Base-by-base conservation (phyloP, 2,329 filamentous ascomycete species). In the Clarireedia sp. region DNA sequence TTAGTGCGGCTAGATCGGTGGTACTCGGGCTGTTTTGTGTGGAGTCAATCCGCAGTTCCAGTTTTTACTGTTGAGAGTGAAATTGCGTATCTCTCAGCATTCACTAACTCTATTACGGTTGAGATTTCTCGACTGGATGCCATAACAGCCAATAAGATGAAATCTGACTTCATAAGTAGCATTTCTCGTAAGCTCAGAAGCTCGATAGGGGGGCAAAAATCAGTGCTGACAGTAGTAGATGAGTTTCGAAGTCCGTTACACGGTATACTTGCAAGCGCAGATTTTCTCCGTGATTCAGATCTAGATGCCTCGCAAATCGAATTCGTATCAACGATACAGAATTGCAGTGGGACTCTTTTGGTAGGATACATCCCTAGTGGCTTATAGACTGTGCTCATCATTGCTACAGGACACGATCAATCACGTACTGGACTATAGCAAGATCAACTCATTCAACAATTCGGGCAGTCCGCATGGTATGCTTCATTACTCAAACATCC, bases 181-280 rank as follows among this genome's bases (percentile, higher is more conserved):
- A 74, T 84, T 4, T 54, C 51, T n/a, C 51, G 51, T 54, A 21
- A 54, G 51, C 14, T 68, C 76, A 1, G 64, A 77, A 0, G 69
- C 74, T 3, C 6, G 37, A 10, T n/a, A 24, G 24, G 24, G 24
- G 24, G 24, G 24, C 44, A 6, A 10, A n/a, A 3, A 19, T 14
- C 10, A 19, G 9, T 17, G 17, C 44, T 54, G 33, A 54, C 12
- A 44, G 41, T 36, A 1, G 5, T 9, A 40, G 46, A 57, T 43
- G 81, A 84, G 63, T 68, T 84, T 14, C 73, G 81, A 5, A 80
- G 76, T 2, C 81, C 81, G 0, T 68, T 84, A 0, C 80, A 83
- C 45, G 81, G 80, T 1, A 76, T 83, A 33, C 66, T 83, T 0
- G 74, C 78, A 0, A 78, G 70, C 41, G 69, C 72, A 3, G 78